A percentile compares a stretch with the other conserved stretches of the same genome.
Evolutionary conservation across 2,329 filamentous ascomycete species (phyloP).

Genomic region (Colletotrichum sidae): DNA sequence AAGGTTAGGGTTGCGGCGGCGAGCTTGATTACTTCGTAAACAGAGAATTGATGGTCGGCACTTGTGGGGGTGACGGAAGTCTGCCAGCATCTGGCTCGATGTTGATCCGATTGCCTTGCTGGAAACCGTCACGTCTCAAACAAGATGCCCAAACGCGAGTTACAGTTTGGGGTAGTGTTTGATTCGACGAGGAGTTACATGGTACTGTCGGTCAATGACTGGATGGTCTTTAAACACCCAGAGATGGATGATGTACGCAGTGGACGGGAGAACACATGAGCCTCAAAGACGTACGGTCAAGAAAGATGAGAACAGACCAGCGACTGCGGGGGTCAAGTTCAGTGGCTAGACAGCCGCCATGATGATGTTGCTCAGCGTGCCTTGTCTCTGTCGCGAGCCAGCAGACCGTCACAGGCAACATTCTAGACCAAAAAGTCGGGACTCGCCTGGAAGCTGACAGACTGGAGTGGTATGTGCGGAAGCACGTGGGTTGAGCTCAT

Average conservation of each 20-base stretch:
- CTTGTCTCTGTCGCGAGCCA: too few relatives aligned
- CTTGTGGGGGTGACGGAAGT: neutral
- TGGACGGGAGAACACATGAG: neutral
- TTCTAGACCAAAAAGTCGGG: too few relatives aligned
- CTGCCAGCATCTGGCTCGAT: conserved; percentile 19
- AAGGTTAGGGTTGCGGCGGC: conserved; percentile 24
- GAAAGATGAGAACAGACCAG: conserved; percentile 18
- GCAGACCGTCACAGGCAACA: too few relatives aligned
- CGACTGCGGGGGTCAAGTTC: too few relatives aligned
- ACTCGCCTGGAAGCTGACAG: too few relatives aligned
- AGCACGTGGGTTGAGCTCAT: too few relatives aligned
- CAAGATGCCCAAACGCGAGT: conserved; percentile 32
- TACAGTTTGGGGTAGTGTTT: conserved; percentile 31
- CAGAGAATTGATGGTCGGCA: conserved; percentile 9
- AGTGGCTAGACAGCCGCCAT: too few relatives aligned
- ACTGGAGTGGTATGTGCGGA: too few relatives aligned
- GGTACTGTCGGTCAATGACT: conserved; percentile 9
- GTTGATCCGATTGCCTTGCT: conserved; percentile 19
- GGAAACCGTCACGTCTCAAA: conserved; percentile 35
- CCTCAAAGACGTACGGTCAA: conserved; percentile 10
- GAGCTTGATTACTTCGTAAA: conserved; percentile 6
- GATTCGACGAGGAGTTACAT: conserved; percentile 14
- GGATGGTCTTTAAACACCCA: too few relatives aligned
- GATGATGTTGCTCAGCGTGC: too few relatives aligned
- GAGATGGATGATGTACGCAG: too few relatives aligned